Conservation (phyloP, 164 flowering plant genomes). For the Piper betle region DNA sequence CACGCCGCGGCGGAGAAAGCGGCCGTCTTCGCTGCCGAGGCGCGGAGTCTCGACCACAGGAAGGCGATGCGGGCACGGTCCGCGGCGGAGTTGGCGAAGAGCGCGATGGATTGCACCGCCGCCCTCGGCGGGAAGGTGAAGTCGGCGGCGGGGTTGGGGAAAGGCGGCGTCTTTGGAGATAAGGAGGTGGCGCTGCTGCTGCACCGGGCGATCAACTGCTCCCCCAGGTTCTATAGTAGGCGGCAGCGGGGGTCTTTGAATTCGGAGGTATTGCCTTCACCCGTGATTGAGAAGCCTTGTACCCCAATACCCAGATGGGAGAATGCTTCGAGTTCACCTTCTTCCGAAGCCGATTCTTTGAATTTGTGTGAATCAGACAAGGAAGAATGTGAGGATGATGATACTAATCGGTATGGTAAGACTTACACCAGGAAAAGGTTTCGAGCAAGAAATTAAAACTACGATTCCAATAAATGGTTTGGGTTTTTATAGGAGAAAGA, state of each 20-base stretch:
- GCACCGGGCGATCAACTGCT: constrained; percentile 44
- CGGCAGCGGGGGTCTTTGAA: constrained; percentile 6
- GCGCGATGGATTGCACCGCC: constrained; percentile 13
- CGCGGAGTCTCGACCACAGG: constrained; percentile 22
- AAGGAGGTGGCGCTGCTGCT: constrained; percentile 34
- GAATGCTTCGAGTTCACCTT: neutral
- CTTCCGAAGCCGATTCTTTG: neutral
- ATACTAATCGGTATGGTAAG: neutral
- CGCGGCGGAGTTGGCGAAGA: constrained; percentile 22
- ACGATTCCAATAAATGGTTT: neutral
- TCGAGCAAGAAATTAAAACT: neutral
- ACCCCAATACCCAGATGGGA: neutral
- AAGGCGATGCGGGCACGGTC: constrained; percentile 24
- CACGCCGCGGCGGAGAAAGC: constrained; percentile 19
- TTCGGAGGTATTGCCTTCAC: neutral
- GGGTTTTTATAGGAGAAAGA: neutral
- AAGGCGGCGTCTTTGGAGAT: constrained; percentile 17
- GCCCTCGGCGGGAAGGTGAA: constrained; percentile 6
- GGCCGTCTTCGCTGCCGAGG: constrained; percentile 16
- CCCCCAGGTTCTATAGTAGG: constrained; percentile 32
- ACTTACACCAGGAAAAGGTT: neutral
- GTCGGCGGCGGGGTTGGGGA: neutral
- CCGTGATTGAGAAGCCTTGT: neutral
- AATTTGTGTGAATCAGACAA: constrained; percentile 5
- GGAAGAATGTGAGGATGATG: neutral